Evolutionary conservation across 2,329 filamentous ascomycete species (phyloP), one percentile per base, ranked within the genome.

Genomic region (Venturiaceae sp.): DNA sequence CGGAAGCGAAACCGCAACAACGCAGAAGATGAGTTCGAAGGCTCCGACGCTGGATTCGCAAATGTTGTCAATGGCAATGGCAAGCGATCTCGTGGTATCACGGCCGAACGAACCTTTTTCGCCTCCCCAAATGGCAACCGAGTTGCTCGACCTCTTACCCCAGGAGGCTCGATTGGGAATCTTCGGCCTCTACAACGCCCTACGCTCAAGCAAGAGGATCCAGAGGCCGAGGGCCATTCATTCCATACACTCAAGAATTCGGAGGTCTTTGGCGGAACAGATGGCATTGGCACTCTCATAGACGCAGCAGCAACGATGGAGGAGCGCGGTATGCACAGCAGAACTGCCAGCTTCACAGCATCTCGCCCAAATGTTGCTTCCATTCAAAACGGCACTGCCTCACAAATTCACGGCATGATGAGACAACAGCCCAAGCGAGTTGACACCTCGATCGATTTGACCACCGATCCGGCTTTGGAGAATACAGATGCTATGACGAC

Each of bases 41-140:
- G 69, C 28, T 74, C 39, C 33, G 83, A 87, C 65, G 90, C 89
- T 71, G 87, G 86, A 47, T 80, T 88, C 61, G 90, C 90, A 73
- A 82, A 86, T 61, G 68, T 82, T 61, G 78, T 81, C 21, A 54
- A 19, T 30, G 9, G 37, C 30, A 52, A 36, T 14, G 34, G 53
- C 32, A 37, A 37, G 16, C 52, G 52, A 37, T 23, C 32, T 37
- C 34, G 32, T 16, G 54, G 26, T 5, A 23, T 44, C 52, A 46
- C 34, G 13, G 47, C 23, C 9, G 28, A 47, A 39, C 50, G 57
- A 59, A 1, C 68, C 67, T 33, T 57, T 34, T 37, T 55, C 9
- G 62, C 61, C 53, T 61, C 60, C 21, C 58, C 62, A 5, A 61
- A 63, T 23, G 34, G 52, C 14, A 41, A 57, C 13, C 56, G 39